These are phyloP conservation scores for Panicum virgatum DNA, from an alignment of 202 grass and related monocot genomes.

Conservation along the genomic window DNA sequence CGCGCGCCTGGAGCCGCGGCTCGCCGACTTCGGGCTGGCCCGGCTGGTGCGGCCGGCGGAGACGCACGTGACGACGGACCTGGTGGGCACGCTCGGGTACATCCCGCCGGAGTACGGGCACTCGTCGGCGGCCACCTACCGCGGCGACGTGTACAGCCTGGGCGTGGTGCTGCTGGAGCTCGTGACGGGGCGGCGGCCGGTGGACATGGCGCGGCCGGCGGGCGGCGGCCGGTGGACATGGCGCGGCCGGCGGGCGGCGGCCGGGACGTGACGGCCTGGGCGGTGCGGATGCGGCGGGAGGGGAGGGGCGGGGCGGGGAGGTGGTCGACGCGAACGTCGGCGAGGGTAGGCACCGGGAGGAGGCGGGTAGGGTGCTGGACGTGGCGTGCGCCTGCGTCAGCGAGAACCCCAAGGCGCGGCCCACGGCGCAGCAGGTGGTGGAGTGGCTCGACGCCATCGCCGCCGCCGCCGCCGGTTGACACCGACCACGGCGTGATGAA, in stretches of 20 bases:
- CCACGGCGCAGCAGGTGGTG: conserved; percentile 54
- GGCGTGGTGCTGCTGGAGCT: conserved; percentile 86
- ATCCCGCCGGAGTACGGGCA: conserved; percentile 57
- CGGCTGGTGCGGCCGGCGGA: conserved; percentile 41
- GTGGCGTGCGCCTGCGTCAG: conserved; percentile 72
- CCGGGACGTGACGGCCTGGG: conserved; percentile 80
- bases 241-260: too few relatives aligned
- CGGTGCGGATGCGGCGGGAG: conserved; percentile 58
- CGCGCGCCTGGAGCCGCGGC: conserved; percentile 34
- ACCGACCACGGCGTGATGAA: neutral
- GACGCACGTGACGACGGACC: conserved; percentile 54
- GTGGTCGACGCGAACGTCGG: conserved; percentile 49
- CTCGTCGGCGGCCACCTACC: conserved; percentile 51
- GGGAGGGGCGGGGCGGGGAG: conserved; percentile 43
- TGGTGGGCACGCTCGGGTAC: conserved; percentile 57
- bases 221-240: too few relatives aligned
- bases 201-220: conserved; percentile 55
- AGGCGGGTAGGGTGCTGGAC: conserved; percentile 60
- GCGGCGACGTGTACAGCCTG: conserved; percentile 82
- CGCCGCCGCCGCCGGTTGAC: neutral
- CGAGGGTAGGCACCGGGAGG: conserved; percentile 19
- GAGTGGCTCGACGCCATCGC: conserved; percentile 71
- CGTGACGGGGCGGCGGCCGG: conserved; percentile 66
- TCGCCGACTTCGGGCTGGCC: conserved; percentile 50
- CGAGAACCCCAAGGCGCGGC: conserved; percentile 63